These are phyloP conservation scores for Hydrangea macrophylla DNA, from an alignment of 148 eudicot genomes.

Conservation along the genomic window DNA sequence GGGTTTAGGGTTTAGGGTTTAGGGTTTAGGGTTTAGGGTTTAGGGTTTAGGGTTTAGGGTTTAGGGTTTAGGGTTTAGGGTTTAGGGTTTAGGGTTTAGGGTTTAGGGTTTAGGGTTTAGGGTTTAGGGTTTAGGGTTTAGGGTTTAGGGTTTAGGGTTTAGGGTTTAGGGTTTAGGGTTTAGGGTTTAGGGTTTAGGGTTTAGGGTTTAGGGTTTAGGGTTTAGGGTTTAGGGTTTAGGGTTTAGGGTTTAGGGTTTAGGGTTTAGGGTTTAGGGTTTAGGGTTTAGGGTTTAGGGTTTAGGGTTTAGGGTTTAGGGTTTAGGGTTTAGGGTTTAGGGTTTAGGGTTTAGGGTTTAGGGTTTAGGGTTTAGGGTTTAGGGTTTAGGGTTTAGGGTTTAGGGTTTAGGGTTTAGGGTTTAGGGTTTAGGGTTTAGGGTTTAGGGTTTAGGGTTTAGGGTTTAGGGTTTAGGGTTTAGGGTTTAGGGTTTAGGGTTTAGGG, in stretches of 20 bases:
- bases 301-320: constrained; percentile 1
- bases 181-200: not conserved
- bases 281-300: constrained; percentile 1
- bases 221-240: constrained; percentile 1
- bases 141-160: not conserved
- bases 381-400: constrained; percentile 1
- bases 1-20: not conserved
- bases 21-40: not conserved
- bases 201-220: not conserved
- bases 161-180: not conserved
- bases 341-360: constrained; percentile 1
- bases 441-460: no score
- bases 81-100: not conserved
- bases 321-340: constrained; percentile 1
- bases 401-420: constrained; percentile 1
- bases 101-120: not conserved
- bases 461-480: no score
- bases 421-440: constrained; percentile 1
- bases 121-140: not conserved
- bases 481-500: no score
- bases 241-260: constrained; percentile 1
- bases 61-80: not conserved
- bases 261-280: constrained; percentile 1
- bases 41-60: not conserved
- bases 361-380: constrained; percentile 1